phyloP scores from a whole-genome alignment of 2,329 filamentous ascomycete species.

The Mariannaea sp. region DNA sequence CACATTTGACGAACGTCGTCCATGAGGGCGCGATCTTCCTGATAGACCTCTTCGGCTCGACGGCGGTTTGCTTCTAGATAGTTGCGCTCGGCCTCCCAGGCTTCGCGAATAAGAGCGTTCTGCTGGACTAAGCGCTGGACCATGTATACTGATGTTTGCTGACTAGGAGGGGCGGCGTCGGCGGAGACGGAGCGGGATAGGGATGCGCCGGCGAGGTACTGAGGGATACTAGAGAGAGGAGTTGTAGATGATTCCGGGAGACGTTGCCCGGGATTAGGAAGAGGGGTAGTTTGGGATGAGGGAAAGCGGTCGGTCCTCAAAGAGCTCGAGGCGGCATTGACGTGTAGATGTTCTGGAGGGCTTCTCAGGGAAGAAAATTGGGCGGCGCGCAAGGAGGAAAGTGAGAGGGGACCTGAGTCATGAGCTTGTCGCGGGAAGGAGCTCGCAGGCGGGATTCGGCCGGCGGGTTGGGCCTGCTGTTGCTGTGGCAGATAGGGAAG shows the following conservation, averaged over 20 bases:
- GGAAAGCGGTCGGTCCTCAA: constrained; percentile 22
- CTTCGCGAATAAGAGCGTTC: constrained; percentile 51
- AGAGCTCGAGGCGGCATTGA: constrained; percentile 20
- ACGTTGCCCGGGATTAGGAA: constrained; percentile 19
- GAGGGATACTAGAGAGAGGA: constrained; percentile 29
- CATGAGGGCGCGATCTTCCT: constrained; percentile 59
- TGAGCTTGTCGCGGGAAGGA: constrained; percentile 25
- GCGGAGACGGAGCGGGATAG: constrained; percentile 39
- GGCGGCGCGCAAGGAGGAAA: constrained; percentile 34
- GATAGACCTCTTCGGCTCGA: constrained; percentile 60
- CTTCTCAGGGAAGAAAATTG: constrained; percentile 26
- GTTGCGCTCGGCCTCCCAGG: constrained; percentile 59
- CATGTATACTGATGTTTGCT: constrained; percentile 41
- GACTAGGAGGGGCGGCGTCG: constrained; percentile 40
- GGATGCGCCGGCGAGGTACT: constrained; percentile 30
- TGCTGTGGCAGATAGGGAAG: constrained; percentile 30
- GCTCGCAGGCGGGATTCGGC: constrained; percentile 33
- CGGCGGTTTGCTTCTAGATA: constrained; percentile 59
- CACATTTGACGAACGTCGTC: constrained; percentile 55
- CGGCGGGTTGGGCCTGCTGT: constrained; percentile 26
- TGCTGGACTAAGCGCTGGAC: constrained; percentile 50
- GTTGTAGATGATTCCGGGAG: constrained; percentile 31
- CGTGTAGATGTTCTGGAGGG: constrained; percentile 23
- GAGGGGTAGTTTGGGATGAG: constrained; percentile 25
- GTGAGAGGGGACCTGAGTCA: constrained; percentile 30